These are phyloP conservation scores for Melocanna baccifera DNA, from an alignment of 176 grass and related monocot genomes.

Conservation along the genomic window DNA sequence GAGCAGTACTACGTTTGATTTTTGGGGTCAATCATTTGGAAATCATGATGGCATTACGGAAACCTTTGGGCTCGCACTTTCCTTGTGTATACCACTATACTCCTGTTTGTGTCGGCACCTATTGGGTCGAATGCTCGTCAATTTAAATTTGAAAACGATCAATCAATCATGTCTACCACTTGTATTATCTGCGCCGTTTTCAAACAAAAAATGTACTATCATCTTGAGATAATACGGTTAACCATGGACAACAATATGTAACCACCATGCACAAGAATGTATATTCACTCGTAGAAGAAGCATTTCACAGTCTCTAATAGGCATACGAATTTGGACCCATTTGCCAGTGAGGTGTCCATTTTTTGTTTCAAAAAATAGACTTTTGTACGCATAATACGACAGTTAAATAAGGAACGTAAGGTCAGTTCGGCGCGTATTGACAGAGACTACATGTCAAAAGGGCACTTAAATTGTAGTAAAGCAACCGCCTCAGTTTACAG, in stretches of 20 bases:
- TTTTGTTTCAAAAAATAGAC: not conserved
- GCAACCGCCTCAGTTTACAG: not conserved
- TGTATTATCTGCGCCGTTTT: not conserved
- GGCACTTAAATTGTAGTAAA: constrained; percentile 5
- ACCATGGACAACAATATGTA: not conserved
- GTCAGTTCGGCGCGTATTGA: constrained; percentile 9
- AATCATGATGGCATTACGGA: not conserved
- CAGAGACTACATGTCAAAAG: constrained; percentile 18
- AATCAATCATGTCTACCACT: not conserved
- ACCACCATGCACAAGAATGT: not conserved
- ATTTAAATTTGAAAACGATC: not conserved
- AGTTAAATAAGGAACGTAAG: not conserved
- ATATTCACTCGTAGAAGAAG: not conserved
- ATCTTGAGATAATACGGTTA: not conserved
- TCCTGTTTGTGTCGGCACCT: constrained; percentile 5
- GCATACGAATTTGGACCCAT: not conserved
- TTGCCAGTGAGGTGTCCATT: not conserved
- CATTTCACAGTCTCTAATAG: not conserved
- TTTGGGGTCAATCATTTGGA: constrained; percentile 41
- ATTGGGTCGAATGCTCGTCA: not conserved
- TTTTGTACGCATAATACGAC: not conserved
- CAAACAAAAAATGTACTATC: not conserved
- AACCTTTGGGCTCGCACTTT: not conserved
- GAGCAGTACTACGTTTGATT: constrained; percentile 19
- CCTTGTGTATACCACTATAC: not conserved